Evolutionary conservation across 1,139 yeast species (phyloP).

Genomic region (Geotrichum candidum): DNA sequence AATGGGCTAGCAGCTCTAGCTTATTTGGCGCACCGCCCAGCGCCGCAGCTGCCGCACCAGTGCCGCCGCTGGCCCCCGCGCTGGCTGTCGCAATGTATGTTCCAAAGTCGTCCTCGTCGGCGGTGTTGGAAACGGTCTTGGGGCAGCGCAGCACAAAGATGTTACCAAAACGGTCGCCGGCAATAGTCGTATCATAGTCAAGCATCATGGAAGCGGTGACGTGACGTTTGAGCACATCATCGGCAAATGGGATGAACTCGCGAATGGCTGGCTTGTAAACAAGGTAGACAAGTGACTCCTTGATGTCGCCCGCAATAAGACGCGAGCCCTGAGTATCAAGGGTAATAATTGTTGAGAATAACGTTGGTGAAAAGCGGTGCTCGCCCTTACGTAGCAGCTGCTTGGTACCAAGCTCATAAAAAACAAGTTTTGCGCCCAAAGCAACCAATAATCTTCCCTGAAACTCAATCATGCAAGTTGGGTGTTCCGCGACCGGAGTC

Average conservation of each 20-base stretch:
- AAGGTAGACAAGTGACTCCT: slow-evolving; percentile 55
- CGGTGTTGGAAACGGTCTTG: slow-evolving; percentile 39
- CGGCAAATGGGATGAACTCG: slow-evolving; percentile 56
- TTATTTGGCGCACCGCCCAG: slow-evolving; percentile 53
- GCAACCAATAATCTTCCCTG: slow-evolving; percentile 62
- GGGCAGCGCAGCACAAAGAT: slow-evolving; percentile 62
- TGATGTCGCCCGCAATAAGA: slow-evolving; percentile 62
- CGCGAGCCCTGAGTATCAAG: slow-evolving; percentile 53
- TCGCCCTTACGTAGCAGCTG: slow-evolving; percentile 65
- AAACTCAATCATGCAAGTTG: slow-evolving; percentile 50
- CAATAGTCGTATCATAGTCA: slow-evolving; percentile 70
- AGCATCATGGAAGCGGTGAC: slow-evolving; percentile 53
- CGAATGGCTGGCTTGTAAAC: slow-evolving; percentile 49
- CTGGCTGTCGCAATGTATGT: slow-evolving; percentile 31
- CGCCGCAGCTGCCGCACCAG: slow-evolving; percentile 37
- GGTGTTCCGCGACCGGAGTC: slow-evolving; percentile 50
- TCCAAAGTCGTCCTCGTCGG: slow-evolving; percentile 51
- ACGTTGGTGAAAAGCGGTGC: slow-evolving; percentile 21
- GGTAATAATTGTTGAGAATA: slow-evolving; percentile 43
- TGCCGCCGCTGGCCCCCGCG: slow-evolving; percentile 47
- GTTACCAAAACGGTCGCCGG: slow-evolving; percentile 90
- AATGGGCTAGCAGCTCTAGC: slow-evolving; percentile 52
- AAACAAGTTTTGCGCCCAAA: slow-evolving; percentile 45
- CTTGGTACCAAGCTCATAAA: slow-evolving; percentile 71
- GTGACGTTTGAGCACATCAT: slow-evolving; percentile 64